Evolutionary conservation across 306 rosid species (phyloP), one percentile per base, ranked within the genome.

Genomic region (Ammopiptanthus mongolicus): DNA sequence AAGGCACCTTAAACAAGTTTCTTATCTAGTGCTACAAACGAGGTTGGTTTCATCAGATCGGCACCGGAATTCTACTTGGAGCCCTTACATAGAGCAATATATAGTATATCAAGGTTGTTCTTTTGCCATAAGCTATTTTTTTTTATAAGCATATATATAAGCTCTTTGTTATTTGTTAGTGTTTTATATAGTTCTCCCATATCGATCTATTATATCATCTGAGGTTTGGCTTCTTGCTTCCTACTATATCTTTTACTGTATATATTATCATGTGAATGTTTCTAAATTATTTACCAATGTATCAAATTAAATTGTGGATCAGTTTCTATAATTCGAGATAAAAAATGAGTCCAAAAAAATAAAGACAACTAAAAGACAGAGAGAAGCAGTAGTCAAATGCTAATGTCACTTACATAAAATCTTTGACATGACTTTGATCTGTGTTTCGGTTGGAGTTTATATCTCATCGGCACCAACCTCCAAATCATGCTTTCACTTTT

Each of bases 41-140:
- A 55, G 59, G 70, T 53, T 82, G 59, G n/a, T 75, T 80, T 81
- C 37, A 57, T 63, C 86, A 80, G 87, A 88, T 88, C 88, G 67
- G 65, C 29, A 48, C 65, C 65, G 19, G 55, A 60, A 18, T 58
- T 74, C 56, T 7, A 29, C 19, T 60, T 71, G 64, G 67, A 41
- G 55, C 41, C 15, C 42, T 51, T 29, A 19, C 23, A 52, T 78
- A 65, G n/a, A 5, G 8, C 67, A 8, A 28, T 53, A 28, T n/a
- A n/a, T n/a, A n/a, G n/a, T n/a, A n/a, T 69, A 57, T 70, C 62
- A 82, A 88, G 90, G 90, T 88, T 68, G 41, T 76, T 47, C 31
- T 78, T 57, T 31, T 56, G 36, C 59, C 6, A 0, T 48, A 65
- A 56, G 14, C 33, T 44, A 17, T 8, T 34, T 7, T n/a, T n/a